phyloP scores from a whole-genome alignment of 805 yeast genomes.

The Kluyveromyces aestuarii region DNA sequence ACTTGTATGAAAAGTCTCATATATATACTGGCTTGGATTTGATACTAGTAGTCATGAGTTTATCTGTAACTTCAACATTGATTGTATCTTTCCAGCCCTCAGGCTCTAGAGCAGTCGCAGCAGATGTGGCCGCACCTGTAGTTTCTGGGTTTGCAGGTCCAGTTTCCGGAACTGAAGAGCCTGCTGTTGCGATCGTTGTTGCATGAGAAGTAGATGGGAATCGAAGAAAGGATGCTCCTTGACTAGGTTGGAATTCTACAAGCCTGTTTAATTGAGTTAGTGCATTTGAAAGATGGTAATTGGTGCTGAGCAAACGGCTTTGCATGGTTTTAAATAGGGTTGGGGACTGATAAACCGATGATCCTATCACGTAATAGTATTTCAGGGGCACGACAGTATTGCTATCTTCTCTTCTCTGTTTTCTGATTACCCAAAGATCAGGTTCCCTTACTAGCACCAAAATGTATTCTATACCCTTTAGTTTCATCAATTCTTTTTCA shows the following conservation, averaged over 20 bases:
- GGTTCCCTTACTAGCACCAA: conserved; percentile 74
- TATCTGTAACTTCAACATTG: conserved; percentile 25
- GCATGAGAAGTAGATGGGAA: background rate
- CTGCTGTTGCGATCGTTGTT: background rate
- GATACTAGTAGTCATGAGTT: conserved; percentile 23
- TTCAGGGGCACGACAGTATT: conserved; percentile 37
- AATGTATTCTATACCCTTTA: conserved; percentile 82
- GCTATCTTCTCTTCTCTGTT: conserved; percentile 58
- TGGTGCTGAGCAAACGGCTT: conserved; percentile 53
- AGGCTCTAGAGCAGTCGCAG: background rate
- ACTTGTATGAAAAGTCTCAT: background rate
- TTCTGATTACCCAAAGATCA: conserved; percentile 84
- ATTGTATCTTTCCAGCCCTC: conserved; percentile 9
- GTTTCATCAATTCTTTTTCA: conserved; percentile 54
- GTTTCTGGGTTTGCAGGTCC: conserved; percentile 1
- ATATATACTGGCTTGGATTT: conserved; percentile 26
- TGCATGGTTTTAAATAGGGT: conserved; percentile 60
- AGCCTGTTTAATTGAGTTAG: conserved; percentile 38
- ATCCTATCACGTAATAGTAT: conserved; percentile 84
- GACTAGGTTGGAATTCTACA: conserved; percentile 49
- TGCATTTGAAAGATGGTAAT: conserved; percentile 35
- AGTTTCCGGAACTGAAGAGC: background rate
- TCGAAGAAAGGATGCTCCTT: conserved; percentile 33
- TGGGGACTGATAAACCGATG: conserved; percentile 89
- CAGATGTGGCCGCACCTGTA: conserved; percentile 1